These are phyloP conservation scores for rapeseed (Brassica napus) DNA, from an alignment of 345 rosid genomes.

Conservation along the genomic window Da-Ae NC_063448.1:55638001-55638500, in stretches of 20 bases:
- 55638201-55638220: conserved; percentile 91
- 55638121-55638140: neutral
- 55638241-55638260: conserved; percentile 92
- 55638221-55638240: conserved; percentile 84
- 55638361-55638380: conserved; percentile 88
- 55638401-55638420: conserved; percentile 82
- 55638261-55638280: conserved; percentile 60
- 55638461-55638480: conserved; percentile 58
- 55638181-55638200: conserved; percentile 85
- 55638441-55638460: conserved; percentile 46
- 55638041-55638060: conserved; percentile 84
- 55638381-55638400: conserved; percentile 61
- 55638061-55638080: conserved; percentile 85
- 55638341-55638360: conserved; percentile 88
- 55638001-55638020: neutral
- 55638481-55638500: conserved; percentile 59
- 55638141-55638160: conserved; percentile 29
- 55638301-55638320: conserved; percentile 13
- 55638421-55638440: conserved; percentile 41
- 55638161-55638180: conserved; percentile 90
- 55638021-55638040: conserved; percentile 57
- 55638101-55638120: neutral
- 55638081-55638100: conserved; percentile 53
- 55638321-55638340: conserved; percentile 46
- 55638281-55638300: neutral